Percentiles rank a stretch among this genome's conserved stretches.
Conservation (phyloP, 1,284 basidiomycete genomes). For the Hemileia vastatrix region DNA sequence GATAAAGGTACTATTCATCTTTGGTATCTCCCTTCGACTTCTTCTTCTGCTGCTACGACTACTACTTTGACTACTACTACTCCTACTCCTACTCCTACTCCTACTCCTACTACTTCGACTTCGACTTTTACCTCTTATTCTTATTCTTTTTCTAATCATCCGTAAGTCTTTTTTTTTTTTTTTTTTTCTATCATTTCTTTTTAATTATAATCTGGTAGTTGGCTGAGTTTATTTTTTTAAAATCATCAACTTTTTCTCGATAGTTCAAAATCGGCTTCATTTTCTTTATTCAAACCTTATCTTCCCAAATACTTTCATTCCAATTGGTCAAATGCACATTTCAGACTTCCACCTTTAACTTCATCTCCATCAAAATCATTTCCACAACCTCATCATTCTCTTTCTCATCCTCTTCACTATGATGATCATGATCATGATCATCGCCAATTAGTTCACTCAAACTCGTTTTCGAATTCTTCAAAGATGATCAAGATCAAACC, state of each 20-base stretch:
- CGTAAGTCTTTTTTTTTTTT: not conserved
- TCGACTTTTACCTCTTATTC: not conserved
- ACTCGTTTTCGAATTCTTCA: slow-evolving; percentile 4
- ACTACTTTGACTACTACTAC: not conserved
- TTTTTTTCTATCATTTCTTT: not conserved
- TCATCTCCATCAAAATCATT: slow-evolving; percentile 42
- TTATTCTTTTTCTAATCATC: not conserved
- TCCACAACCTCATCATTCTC: slow-evolving; percentile 27
- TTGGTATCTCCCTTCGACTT: slow-evolving; percentile 51
- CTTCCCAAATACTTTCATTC: slow-evolving; percentile 87
- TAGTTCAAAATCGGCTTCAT: slow-evolving; percentile 25
- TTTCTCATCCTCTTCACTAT: slow-evolving; percentile 1
- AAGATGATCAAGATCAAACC: not conserved
- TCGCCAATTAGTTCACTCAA: slow-evolving; percentile 24
- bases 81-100: slow-evolving; percentile 21
- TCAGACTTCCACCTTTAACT: slow-evolving; percentile 59
- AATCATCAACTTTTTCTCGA: not conserved
- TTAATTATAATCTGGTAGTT: not conserved
- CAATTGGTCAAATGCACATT: slow-evolving; percentile 86
- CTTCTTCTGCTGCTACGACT: slow-evolving; percentile 58
- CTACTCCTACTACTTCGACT: slow-evolving; percentile 38
- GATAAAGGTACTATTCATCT: slow-evolving; percentile 94
- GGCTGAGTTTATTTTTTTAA: too few species aligned
- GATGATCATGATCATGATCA: slow-evolving; percentile 5
- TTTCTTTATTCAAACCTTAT: slow-evolving; percentile 39